Conservation (phyloP, 495 filamentous ascomycete genomes). For the Xylaria curta region DNA sequence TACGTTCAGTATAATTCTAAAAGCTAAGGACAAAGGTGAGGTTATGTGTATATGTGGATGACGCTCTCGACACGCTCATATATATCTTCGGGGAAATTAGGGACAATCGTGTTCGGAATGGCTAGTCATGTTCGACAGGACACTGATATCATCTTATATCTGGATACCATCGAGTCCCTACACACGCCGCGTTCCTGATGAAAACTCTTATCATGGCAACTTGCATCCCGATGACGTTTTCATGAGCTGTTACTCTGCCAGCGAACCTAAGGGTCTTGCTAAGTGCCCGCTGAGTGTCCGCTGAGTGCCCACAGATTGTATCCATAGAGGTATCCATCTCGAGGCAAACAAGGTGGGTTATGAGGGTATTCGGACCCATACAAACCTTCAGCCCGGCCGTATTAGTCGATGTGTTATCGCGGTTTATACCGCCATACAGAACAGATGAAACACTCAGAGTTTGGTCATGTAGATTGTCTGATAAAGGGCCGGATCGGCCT, state of each 20-base stretch:
- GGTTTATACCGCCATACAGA: conserved; percentile 1
- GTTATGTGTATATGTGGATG: background rate
- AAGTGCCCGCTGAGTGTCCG: conserved; percentile 10
- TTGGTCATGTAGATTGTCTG: conserved; percentile 1
- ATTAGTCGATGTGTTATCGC: conserved; percentile 16
- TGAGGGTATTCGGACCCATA: conserved; percentile 21
- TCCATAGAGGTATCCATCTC: conserved; percentile 18
- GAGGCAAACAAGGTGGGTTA: conserved; percentile 8
- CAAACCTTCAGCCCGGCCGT: conserved; percentile 1
- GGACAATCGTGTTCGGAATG: background rate
- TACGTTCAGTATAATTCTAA: background rate
- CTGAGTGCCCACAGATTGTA: conserved; percentile 14
- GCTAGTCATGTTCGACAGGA: conserved; percentile 21
- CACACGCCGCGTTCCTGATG: background rate
- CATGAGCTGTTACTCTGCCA: conserved; percentile 5
- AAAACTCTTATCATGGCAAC: conserved; percentile 22
- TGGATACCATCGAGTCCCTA: conserved; percentile 10
- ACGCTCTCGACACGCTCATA: background rate
- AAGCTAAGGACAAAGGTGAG: background rate
- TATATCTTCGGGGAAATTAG: conserved; percentile 12
- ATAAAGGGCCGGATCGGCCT: conserved; percentile 13
- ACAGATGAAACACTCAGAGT: conserved; percentile 23
- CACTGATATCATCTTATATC: conserved; percentile 23
- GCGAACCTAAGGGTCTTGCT: conserved; percentile 11
- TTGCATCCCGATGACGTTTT: conserved; percentile 21